Percentiles rank a stretch among this genome's conserved stretches.
Conservation (phyloP, 305 asterid species). For the Fraxinus floribunda region DNA sequence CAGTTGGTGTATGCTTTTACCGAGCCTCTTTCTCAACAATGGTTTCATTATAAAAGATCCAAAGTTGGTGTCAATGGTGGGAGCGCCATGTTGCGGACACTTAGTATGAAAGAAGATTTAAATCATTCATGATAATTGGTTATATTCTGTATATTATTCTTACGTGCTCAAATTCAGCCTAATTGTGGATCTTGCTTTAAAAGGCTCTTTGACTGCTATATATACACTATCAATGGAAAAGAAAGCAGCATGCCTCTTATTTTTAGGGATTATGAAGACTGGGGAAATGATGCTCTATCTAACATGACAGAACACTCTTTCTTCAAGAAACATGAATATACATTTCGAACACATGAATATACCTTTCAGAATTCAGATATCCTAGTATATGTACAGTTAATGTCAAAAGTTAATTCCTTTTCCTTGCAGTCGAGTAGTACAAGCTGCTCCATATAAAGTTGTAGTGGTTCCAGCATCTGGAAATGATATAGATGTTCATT, state of each 20-base stretch:
- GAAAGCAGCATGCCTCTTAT: not conserved
- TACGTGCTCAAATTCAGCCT: not conserved
- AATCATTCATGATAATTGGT: not conserved
- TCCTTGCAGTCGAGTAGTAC: constrained; percentile 73
- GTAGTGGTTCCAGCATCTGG: constrained; percentile 78
- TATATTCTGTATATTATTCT: not conserved
- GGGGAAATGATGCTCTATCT: not conserved
- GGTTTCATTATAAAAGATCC: not conserved
- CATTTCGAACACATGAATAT: not conserved
- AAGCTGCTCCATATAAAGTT: constrained; percentile 63
- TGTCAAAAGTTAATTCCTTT: constrained; percentile 11
- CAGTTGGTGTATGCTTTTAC: not conserved
- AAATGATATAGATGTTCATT: constrained; percentile 54
- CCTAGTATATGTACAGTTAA: constrained; percentile 13
- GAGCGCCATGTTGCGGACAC: not conserved
- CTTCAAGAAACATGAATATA: not conserved
- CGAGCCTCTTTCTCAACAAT: not conserved
- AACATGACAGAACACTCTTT: not conserved
- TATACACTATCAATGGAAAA: not conserved
- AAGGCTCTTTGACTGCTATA: not conserved
- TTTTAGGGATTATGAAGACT: not conserved
- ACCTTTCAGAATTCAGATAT: not conserved
- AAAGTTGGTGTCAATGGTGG: not conserved
- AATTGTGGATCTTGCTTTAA: not conserved
- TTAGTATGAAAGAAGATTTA: not conserved